Percentiles rank a stretch among this genome's conserved stretches.
phyloP scores from a whole-genome alignment of 768 basidiomycete species.

The Pholiota microspora region DNA sequence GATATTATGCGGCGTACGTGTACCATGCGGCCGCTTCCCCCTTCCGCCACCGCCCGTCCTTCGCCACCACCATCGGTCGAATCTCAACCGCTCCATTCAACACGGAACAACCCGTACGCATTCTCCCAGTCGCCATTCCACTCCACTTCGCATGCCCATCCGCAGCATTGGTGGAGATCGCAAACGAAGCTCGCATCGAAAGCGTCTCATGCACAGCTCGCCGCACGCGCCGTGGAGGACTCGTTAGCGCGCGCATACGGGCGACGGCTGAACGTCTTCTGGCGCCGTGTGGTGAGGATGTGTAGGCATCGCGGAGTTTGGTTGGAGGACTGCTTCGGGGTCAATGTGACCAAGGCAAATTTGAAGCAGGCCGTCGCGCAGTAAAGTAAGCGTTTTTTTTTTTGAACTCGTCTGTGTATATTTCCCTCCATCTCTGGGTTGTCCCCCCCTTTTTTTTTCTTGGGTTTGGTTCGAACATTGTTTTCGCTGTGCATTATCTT shows the following conservation, averaged over 20 bases:
- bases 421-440: background rate
- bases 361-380: background rate
- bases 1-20: slow-evolving; percentile 47
- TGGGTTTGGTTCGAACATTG: background rate
- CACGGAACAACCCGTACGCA: background rate
- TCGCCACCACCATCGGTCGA: background rate
- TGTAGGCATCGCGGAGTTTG: slow-evolving; percentile 57
- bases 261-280: slow-evolving; percentile 35
- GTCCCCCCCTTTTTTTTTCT: background rate
- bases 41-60: background rate
- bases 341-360: slow-evolving; percentile 46
- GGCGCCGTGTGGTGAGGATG: slow-evolving; percentile 44
- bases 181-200: slow-evolving; percentile 1
- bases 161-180: background rate
- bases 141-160: too few relatives aligned
- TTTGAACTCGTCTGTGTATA: background rate
- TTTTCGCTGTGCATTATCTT: too few relatives aligned
- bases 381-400: background rate
- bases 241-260: slow-evolving; percentile 9
- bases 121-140: background rate
- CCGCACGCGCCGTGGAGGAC: slow-evolving; percentile 1
- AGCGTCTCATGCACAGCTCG: background rate
- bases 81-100: background rate
- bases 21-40: slow-evolving; percentile 9
- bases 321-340: slow-evolving; percentile 63